Evolutionary conservation across 306 rosid species (phyloP).

Genomic region (Rubus parviflorus): DNA sequence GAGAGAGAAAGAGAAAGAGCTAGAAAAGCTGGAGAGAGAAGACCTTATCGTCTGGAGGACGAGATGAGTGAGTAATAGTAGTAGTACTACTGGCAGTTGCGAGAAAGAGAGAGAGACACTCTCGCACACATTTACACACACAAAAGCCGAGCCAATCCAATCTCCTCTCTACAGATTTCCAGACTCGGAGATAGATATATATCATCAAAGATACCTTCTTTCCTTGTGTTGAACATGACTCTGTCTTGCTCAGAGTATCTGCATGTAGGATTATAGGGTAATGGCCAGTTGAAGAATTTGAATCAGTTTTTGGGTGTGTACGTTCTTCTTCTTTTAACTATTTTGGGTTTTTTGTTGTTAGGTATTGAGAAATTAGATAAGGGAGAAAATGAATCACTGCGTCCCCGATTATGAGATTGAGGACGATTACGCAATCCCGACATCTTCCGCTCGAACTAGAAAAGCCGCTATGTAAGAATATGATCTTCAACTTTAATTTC

Average conservation of each 20-base stretch:
- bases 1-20: slow-evolving; percentile 31
- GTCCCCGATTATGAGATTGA: slow-evolving; percentile 73
- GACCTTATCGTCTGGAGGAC: slow-evolving; percentile 9
- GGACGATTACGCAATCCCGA: slow-evolving; percentile 36
- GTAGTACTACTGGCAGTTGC: not conserved
- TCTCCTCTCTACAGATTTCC: not conserved
- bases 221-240: not conserved
- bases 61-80: not conserved
- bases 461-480: slow-evolving; percentile 46
- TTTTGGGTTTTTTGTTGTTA: not conserved
- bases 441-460: slow-evolving; percentile 39
- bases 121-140: not conserved
- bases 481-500: not conserved
- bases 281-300: not conserved
- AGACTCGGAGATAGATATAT: not conserved
- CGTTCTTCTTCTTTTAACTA: no score
- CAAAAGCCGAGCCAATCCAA: not conserved
- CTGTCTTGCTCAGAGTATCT: not conserved
- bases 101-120: not conserved
- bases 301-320: not conserved
- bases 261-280: not conserved
- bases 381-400: slow-evolving; percentile 56
- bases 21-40: slow-evolving; percentile 7
- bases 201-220: not conserved
- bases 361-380: not conserved